These are phyloP conservation scores for Leccinum incarnatum DNA, from an alignment of 768 basidiomycete species.

Conservation along the genomic window DNA sequence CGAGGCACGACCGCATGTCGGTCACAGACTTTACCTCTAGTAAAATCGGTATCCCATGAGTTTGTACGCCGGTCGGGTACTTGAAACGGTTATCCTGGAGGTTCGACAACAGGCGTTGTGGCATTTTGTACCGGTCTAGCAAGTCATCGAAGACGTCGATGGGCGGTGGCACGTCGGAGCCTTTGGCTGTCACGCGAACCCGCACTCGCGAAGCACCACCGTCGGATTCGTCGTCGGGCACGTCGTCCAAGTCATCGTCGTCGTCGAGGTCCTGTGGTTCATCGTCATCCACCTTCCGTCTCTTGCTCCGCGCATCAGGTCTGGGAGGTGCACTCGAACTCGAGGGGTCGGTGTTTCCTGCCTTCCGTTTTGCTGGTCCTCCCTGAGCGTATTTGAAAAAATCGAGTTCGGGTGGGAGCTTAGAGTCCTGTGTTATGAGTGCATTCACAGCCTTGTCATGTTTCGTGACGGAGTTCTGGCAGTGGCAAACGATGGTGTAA, in stretches of 20 bases:
- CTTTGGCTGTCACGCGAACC: conserved; percentile 76
- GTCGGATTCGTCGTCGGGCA: conserved; percentile 19
- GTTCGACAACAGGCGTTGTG: conserved; percentile 63
- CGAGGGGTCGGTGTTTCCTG: conserved; percentile 15
- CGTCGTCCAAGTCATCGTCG: conserved; percentile 22
- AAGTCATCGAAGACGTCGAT: conserved; percentile 60
- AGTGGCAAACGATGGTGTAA: background rate
- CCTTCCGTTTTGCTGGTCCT: conserved; percentile 52
- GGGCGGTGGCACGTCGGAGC: conserved; percentile 61
- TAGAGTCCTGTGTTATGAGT: conserved; percentile 34
- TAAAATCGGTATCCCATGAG: conserved; percentile 75
- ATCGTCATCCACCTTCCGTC: conserved; percentile 27
- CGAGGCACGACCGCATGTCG: background rate
- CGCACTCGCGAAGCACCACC: conserved; percentile 29
- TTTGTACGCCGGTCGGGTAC: conserved; percentile 78
- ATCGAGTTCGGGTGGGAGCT: conserved; percentile 77
- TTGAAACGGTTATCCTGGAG: conserved; percentile 57
- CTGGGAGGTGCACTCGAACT: conserved; percentile 10
- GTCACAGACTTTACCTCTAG: conserved; percentile 53
- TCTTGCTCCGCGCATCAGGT: conserved; percentile 24
- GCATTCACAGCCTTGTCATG: conserved; percentile 23
- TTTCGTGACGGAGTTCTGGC: conserved; percentile 26
- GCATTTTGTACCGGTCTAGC: conserved; percentile 52
- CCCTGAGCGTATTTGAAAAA: conserved; percentile 87
- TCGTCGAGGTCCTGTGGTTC: conserved; percentile 21